Conservation (phyloP, 2,329 filamentous ascomycete species). For the Apiospora phragmitis region DNA sequence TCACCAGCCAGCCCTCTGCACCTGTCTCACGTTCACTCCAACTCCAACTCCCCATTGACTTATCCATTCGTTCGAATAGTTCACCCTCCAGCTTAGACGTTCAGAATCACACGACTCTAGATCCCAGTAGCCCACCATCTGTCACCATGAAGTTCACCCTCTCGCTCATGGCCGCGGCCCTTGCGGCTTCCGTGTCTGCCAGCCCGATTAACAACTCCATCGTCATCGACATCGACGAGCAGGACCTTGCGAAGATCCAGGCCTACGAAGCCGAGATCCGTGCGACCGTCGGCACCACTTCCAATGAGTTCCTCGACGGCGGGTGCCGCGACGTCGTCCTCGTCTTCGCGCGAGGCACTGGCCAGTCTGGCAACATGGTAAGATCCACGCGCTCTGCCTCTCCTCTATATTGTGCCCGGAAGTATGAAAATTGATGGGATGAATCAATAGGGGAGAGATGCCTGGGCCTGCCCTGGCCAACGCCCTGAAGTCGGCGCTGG, state of each 20-base stretch:
- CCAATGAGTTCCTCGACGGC: slow-evolving; percentile 37
- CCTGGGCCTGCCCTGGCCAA: slow-evolving; percentile 29
- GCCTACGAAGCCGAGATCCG: slow-evolving; percentile 16
- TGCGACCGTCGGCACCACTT: slow-evolving; percentile 18
- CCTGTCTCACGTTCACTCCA: neutral
- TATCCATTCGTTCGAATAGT: neutral
- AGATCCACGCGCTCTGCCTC: slow-evolving; percentile 19
- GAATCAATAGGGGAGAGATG: slow-evolving; percentile 25
- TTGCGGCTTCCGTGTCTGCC: slow-evolving; percentile 17
- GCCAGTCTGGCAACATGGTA: slow-evolving; percentile 40
- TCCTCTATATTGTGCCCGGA: too few relatives aligned
- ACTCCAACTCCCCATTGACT: neutral
- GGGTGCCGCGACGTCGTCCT: slow-evolving; percentile 38
- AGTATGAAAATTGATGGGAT: too few relatives aligned
- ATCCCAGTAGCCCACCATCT: neutral
- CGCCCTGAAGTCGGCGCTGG: slow-evolving; percentile 23
- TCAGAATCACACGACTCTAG: neutral
- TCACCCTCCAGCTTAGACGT: neutral
- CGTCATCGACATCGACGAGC: slow-evolving; percentile 14
- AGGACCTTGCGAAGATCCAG: slow-evolving; percentile 11
- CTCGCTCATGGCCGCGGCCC: slow-evolving; percentile 16
- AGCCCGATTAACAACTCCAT: slow-evolving; percentile 19
- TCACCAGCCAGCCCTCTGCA: neutral
- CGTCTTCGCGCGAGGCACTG: slow-evolving; percentile 41
- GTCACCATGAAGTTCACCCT: slow-evolving; percentile 22